Evolutionary conservation across 441 rosid genomes (phyloP).

Genomic region (Adansonia rubrostipa): DNA sequence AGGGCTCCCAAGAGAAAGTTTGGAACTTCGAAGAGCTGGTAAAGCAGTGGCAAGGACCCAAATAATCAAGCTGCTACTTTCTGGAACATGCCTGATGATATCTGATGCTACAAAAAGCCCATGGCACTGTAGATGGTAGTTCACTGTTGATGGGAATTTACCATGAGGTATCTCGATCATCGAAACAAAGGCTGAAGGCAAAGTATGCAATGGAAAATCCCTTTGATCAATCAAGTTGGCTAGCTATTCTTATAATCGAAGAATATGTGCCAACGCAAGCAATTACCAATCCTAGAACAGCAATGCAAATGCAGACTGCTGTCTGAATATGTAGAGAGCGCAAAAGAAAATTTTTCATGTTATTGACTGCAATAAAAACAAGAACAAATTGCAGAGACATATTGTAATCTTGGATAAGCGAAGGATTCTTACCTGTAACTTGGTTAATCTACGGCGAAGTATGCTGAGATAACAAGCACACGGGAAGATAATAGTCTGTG

Average conservation of each 20-base stretch:
- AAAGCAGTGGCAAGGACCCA: background rate
- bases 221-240: constrained; percentile 36
- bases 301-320: constrained; percentile 50
- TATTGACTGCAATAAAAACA: background rate
- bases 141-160: background rate
- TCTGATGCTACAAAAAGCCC: background rate
- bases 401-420: background rate
- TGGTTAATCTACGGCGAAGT: constrained; percentile 48
- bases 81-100: background rate
- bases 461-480: constrained; percentile 69
- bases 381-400: background rate
- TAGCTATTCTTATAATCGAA: constrained; percentile 54
- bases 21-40: background rate
- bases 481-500: constrained; percentile 75
- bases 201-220: background rate
- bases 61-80: background rate
- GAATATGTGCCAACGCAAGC: constrained; percentile 73
- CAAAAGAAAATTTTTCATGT: background rate
- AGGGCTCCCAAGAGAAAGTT: background rate
- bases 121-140: background rate
- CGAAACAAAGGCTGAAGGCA: background rate
- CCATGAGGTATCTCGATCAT: constrained; percentile 6
- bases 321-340: constrained; percentile 41
- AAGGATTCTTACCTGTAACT: constrained; percentile 55
- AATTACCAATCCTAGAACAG: constrained; percentile 52